These are phyloP conservation scores for Nakataea oryzae DNA, from an alignment of 2,329 filamentous ascomycete species.

Conservation along the genomic window DNA sequence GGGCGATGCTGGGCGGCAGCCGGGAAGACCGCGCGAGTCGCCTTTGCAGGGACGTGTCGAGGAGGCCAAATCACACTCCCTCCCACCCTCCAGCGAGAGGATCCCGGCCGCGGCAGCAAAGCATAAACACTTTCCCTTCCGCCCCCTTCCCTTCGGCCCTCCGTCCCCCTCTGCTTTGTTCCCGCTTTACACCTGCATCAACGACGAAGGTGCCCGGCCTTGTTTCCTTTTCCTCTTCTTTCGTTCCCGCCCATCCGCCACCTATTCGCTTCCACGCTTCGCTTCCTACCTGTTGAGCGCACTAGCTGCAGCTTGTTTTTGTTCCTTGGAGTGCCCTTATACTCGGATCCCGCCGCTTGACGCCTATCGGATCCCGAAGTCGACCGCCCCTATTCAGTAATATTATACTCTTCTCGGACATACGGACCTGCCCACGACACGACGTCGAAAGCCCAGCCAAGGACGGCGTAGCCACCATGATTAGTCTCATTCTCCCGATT, in stretches of 20 bases:
- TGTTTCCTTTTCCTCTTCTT: conserved; percentile 10
- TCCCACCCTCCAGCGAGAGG: not conserved
- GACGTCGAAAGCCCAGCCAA: not conserved
- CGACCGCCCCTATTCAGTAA: not conserved
- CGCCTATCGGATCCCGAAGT: not conserved
- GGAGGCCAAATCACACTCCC: conserved; percentile 3
- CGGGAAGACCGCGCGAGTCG: not conserved
- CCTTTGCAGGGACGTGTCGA: not conserved
- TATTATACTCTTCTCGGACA: not conserved
- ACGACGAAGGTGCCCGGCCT: not conserved
- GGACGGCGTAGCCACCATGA: not conserved
- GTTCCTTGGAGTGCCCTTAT: not conserved
- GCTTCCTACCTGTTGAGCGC: conserved; percentile 14
- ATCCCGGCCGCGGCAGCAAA: not conserved
- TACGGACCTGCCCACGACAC: not conserved
- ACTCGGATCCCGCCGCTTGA: not conserved
- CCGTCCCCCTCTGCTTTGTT: not conserved
- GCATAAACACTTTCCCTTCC: not conserved
- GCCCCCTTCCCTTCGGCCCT: not conserved
- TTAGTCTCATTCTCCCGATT: conserved; percentile 1
- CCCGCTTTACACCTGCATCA: not conserved
- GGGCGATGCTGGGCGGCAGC: too few relatives aligned
- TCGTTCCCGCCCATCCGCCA: conserved; percentile 6
- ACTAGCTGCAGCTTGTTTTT: conserved; percentile 13
- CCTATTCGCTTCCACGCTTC: conserved; percentile 5